phyloP scores from a whole-genome alignment of 2,329 filamentous ascomycete species.

The Pestalotiopsis sp. region DNA sequence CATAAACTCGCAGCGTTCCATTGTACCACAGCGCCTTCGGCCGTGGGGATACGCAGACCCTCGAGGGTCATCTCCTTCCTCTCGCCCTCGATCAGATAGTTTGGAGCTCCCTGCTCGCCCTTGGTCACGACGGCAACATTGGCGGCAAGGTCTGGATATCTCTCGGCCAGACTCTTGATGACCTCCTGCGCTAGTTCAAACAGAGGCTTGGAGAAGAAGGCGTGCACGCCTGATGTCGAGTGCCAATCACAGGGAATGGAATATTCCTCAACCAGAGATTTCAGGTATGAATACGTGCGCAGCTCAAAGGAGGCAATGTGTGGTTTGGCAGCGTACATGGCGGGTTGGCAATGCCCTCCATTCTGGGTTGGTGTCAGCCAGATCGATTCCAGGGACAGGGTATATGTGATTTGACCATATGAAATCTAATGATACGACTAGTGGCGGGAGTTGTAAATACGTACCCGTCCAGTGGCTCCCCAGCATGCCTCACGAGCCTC shows the following conservation, averaged over 20 bases:
- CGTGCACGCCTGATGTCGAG: constrained; percentile 62
- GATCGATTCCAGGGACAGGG: neutral
- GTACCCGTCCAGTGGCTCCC: constrained; percentile 79
- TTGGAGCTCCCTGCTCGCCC: constrained; percentile 22
- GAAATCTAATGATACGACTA: neutral
- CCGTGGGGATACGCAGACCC: constrained; percentile 54
- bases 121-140: constrained; percentile 42
- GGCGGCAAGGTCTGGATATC: constrained; percentile 57
- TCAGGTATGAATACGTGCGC: constrained; percentile 63
- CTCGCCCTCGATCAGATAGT: constrained; percentile 24
- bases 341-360: constrained; percentile 74
- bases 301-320: constrained; percentile 72
- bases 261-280: constrained; percentile 55
- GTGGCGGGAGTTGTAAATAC: constrained; percentile 26
- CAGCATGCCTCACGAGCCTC: constrained; percentile 80
- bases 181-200: constrained; percentile 51
- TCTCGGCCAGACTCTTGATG: constrained; percentile 49
- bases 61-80: constrained; percentile 39
- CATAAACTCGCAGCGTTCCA: constrained; percentile 67
- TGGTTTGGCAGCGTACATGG: constrained; percentile 60
- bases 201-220: constrained; percentile 56
- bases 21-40: constrained; percentile 65
- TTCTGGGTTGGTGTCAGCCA: constrained; percentile 43
- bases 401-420: neutral
- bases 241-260: constrained; percentile 71